Evolutionary conservation across 2,329 filamentous ascomycete genomes (phyloP).

Genomic region (Xylaria sp.): DNA sequence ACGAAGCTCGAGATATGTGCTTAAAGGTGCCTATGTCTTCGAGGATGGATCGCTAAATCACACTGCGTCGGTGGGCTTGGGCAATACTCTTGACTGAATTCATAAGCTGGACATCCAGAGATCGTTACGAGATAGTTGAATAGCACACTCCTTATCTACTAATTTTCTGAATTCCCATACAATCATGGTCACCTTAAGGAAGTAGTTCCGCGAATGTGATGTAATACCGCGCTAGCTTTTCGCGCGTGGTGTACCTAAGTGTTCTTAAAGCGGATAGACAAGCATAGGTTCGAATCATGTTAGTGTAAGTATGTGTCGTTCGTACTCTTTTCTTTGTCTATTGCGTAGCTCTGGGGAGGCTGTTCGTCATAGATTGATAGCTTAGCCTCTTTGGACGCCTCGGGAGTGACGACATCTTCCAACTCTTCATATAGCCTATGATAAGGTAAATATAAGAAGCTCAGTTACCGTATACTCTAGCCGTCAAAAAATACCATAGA

Average conservation of each 20-base stretch:
- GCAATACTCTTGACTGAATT: no score
- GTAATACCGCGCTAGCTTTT: slow-evolving; percentile 22
- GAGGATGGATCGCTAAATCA: background rate
- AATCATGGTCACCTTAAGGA: background rate
- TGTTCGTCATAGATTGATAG: slow-evolving; percentile 27
- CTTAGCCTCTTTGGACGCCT: background rate
- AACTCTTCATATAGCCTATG: background rate
- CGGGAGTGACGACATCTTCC: background rate
- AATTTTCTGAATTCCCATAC: background rate
- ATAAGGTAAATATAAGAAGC: background rate
- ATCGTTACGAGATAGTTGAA: no score
- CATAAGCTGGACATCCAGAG: background rate
- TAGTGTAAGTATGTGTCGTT: no score
- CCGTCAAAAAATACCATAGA: background rate
- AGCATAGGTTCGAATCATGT: no score
- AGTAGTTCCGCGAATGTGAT: slow-evolving; percentile 16
- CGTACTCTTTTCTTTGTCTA: no score
- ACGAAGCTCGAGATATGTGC: background rate
- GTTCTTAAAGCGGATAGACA: no score
- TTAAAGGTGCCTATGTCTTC: background rate
- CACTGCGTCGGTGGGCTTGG: no score
- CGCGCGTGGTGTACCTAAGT: no score
- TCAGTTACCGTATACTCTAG: no score
- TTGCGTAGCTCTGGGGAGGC: no score
- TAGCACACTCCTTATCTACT: no score